Evolutionary conservation across 306 rosid species (phyloP).

Genomic region (Elaeagnus macrophylla): DNA sequence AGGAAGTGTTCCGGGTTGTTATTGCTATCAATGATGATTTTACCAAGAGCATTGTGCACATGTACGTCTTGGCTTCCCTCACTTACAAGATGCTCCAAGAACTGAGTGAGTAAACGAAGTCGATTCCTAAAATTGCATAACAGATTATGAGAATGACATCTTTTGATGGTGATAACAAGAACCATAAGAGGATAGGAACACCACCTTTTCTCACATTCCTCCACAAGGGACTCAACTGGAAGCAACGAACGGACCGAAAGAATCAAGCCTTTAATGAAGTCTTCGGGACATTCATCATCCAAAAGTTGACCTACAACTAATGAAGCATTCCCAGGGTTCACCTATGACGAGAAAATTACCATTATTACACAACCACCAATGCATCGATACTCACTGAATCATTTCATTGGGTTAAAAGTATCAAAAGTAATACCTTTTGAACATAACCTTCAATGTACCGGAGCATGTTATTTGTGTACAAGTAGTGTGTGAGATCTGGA

Average conservation of each 20-base stretch:
- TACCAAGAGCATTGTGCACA: conserved; percentile 95
- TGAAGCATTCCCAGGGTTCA: conserved; percentile 97
- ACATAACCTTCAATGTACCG: conserved; percentile 99
- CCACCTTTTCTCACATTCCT: conserved; percentile 95
- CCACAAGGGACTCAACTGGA: conserved; percentile 99
- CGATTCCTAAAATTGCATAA: conserved; percentile 60
- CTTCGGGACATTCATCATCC: conserved; percentile 99
- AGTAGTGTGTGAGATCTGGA: conserved; percentile 95
- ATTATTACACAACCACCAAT: conserved; percentile 1
- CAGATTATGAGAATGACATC: conserved; percentile 8
- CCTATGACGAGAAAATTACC: conserved; percentile 38
- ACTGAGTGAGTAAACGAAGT: conserved; percentile 89
- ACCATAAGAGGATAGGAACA: conserved; percentile 6
- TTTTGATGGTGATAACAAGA: conserved; percentile 2
- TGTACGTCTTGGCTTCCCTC: conserved; percentile 99
- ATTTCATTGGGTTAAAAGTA: conserved; percentile 4
- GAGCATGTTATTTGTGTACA: conserved; percentile 95
- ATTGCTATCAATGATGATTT: conserved; percentile 96
- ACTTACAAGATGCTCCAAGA: conserved; percentile 97
- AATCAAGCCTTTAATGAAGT: conserved; percentile 91
- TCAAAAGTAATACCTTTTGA: conserved; percentile 63
- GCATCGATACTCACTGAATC: background rate
- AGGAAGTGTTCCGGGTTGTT: conserved; percentile 99
- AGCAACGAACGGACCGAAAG: conserved; percentile 96
- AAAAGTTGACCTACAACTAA: conserved; percentile 95